Base-by-base conservation (phyloP, 495 filamentous ascomycete genomes). In the Xylaria cubensis region DNA sequence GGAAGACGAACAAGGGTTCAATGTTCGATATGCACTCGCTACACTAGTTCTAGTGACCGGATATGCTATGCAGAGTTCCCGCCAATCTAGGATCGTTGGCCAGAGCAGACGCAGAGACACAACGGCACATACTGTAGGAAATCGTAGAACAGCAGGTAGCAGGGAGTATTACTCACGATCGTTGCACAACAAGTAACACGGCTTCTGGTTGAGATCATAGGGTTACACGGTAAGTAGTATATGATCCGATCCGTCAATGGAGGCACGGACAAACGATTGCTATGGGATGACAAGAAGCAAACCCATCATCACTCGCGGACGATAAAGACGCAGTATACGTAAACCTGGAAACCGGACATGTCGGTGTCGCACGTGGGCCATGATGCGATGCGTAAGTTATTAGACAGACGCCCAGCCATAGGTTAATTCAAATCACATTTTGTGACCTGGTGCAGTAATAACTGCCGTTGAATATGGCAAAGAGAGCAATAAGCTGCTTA, bases 11-110 rank as follows among this genome's bases (percentile, higher is more conserved):
- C 67, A 19, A 62, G 67, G 67, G 55, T 69, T 34, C 42, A 39
- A 50, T 46, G 29, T 50, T 48, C 42, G 9, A 50, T 51, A 72
- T 56, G 48, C 61, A 53, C 21, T 34, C 36, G 34, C 61, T 56
- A 48, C 59, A 41, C 34, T 64, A 71, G 69, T 32, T 39, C 41
- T 13, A 50, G 64, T 32, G 36, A 5, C 61, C 61, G 39, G 61
- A 29, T 64, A 64, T 64, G 61, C 36, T 44, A 70, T 64, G 69
- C 61, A 71, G 69, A 29, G 62, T 56, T 55, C 69, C 69, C 59
- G 69, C 46, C 48, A 64, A 55, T 56, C 12, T 19, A 29, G 65
- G 50, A 29, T 44, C 34, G 50, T 36, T 55, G 32, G 44, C 64
- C 4, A 41, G 32, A 21, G 7, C 46, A 17, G 46, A 39, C 1